Percentiles rank a stretch among this genome's conserved stretches.
These are phyloP conservation scores for Naegleria lovaniensis DNA, from an alignment of 208 protist species.

Conservation along the genomic window DNA sequence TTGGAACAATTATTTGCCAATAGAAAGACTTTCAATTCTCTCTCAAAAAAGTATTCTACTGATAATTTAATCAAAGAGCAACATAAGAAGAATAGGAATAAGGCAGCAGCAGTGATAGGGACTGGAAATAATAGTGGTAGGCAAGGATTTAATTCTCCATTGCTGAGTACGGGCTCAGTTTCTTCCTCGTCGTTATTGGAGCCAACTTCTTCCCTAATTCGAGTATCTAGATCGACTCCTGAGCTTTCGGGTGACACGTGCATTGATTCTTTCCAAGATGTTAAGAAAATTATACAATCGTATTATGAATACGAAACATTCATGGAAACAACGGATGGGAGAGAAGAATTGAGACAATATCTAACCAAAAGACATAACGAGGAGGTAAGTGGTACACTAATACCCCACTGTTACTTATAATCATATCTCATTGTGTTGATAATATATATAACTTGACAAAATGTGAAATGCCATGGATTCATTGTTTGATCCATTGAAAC, in stretches of 20 bases:
- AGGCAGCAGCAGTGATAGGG: too few species aligned
- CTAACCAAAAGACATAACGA: neutral
- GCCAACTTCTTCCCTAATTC: neutral
- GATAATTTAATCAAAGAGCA: neutral
- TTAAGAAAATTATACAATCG: neutral
- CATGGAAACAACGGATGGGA: neutral
- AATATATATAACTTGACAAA: too few species aligned
- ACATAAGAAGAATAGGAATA: neutral
- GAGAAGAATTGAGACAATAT: neutral
- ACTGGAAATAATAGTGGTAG: too few species aligned
- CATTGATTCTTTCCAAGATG: neutral
- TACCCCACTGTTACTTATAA: too few species aligned
- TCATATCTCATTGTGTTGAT: too few species aligned
- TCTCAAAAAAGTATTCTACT: neutral
- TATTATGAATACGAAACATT: neutral
- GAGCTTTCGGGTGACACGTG: neutral
- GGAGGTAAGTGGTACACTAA: neutral
- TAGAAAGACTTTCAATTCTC: neutral
- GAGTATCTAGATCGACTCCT: neutral
- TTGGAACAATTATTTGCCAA: neutral
- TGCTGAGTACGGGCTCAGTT: too few species aligned
- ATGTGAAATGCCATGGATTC: too few species aligned
- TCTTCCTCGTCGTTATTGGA: neutral
- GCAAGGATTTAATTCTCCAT: too few species aligned
- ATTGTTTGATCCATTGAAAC: too few species aligned